These are phyloP conservation scores for Hemileccinum rubropunctum DNA, from an alignment of 768 basidiomycete species.

Conservation along the genomic window DNA sequence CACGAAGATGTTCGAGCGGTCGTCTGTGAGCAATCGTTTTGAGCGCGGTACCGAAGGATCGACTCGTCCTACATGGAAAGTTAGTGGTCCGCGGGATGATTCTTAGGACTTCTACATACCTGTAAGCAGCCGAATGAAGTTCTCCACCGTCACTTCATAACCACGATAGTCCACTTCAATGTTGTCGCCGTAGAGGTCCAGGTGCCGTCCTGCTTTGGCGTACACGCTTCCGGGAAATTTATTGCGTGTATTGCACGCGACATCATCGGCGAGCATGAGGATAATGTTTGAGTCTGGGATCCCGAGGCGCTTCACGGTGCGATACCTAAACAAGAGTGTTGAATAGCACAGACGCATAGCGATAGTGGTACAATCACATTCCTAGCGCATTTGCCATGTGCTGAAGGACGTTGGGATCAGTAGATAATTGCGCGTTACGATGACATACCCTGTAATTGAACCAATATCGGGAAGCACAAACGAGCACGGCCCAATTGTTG, in stretches of 20 bases:
- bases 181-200: conserved; percentile 93
- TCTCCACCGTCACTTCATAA: conserved; percentile 97
- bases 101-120: conserved; percentile 47
- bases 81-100: background rate
- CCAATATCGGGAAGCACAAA: conserved; percentile 94
- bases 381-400: conserved; percentile 99
- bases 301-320: conserved; percentile 95
- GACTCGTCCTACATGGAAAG: conserved; percentile 67
- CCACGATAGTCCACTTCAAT: conserved; percentile 99
- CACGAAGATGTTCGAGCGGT: conserved; percentile 89
- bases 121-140: conserved; percentile 87
- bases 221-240: conserved; percentile 91
- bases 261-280: conserved; percentile 97
- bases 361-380: conserved; percentile 57
- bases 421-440: background rate
- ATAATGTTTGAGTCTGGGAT: conserved; percentile 99
- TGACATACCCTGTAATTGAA: conserved; percentile 92
- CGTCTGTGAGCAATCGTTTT: conserved; percentile 89
- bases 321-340: conserved; percentile 61
- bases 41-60: conserved; percentile 83
- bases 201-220: conserved; percentile 73
- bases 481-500: conserved; percentile 98
- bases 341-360: background rate
- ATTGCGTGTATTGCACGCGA: conserved; percentile 90
- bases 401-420: conserved; percentile 39